A percentile compares a stretch with the other conserved stretches of the same genome.
Evolutionary conservation across 768 basidiomycete genomes (phyloP).

Genomic region (Suillus decipiens): DNA sequence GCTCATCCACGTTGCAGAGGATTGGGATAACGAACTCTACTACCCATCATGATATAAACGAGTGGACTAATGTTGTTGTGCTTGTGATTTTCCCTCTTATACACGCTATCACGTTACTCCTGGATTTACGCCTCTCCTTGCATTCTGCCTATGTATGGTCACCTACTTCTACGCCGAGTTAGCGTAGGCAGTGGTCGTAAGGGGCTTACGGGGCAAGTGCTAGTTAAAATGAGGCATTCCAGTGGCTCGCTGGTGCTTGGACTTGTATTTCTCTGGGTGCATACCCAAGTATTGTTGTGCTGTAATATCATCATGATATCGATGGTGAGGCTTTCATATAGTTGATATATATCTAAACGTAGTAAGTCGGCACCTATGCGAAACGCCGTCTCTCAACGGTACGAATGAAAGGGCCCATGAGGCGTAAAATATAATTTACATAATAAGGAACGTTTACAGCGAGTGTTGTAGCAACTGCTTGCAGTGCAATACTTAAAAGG

Average conservation of each 20-base stretch:
- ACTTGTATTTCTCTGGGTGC: neutral
- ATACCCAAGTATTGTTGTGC: constrained; percentile 4
- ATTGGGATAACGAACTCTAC: constrained; percentile 53
- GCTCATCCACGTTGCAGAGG: constrained; percentile 34
- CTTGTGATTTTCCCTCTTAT: constrained; percentile 14
- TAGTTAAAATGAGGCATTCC: neutral
- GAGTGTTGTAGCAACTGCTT: constrained; percentile 2
- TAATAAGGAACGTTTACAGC: neutral
- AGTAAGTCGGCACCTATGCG: neutral
- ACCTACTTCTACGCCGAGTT: neutral
- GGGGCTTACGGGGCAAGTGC: neutral
- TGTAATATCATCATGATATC: constrained; percentile 2
- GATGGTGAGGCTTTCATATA: neutral
- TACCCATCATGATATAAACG: constrained; percentile 38
- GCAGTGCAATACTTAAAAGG: neutral
- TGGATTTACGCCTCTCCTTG: neutral
- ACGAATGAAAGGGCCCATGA: neutral
- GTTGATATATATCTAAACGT: neutral
- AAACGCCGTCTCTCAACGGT: constrained; percentile 4
- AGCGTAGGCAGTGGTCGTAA: neutral
- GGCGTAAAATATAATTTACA: neutral
- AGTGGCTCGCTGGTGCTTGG: neutral
- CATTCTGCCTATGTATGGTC: neutral
- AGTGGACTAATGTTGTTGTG: constrained; percentile 15
- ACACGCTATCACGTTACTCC: constrained; percentile 12